Percentiles rank a stretch among this genome's conserved stretches.
phyloP scores from a whole-genome alignment of 352 stramenopile species.

The Globisporangium orthogonon region DNA sequence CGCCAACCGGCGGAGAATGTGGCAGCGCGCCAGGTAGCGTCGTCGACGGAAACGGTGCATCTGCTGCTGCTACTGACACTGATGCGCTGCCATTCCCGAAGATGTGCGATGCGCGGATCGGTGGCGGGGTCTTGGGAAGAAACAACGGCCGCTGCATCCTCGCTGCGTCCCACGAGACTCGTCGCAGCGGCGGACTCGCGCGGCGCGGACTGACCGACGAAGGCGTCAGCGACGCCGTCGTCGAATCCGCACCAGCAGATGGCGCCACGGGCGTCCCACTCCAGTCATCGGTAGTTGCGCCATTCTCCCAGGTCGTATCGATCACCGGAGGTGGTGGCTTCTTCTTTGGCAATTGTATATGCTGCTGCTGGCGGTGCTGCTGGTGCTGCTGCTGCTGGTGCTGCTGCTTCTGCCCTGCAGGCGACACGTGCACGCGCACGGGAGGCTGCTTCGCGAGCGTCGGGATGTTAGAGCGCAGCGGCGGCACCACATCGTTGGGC shows the following conservation, averaged over 20 bases:
- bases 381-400: not conserved
- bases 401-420: not conserved
- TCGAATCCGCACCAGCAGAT: not conserved
- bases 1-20: slow-evolving; percentile 5
- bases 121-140: not conserved
- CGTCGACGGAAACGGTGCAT: not conserved
- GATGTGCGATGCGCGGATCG: not conserved
- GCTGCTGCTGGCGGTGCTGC: too few relatives aligned
- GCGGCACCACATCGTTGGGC: not conserved
- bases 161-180: slow-evolving; percentile 5
- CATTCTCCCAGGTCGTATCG: slow-evolving; percentile 4
- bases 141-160: not conserved
- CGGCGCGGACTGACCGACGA: slow-evolving; percentile 1
- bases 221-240: slow-evolving; percentile 1
- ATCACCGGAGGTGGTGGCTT: slow-evolving; percentile 9
- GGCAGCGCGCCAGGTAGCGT: not conserved
- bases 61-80: too few relatives aligned
- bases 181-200: slow-evolving; percentile 1
- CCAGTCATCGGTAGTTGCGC: not conserved
- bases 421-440: not conserved
- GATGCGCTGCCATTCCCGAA: not conserved
- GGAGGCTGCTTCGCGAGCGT: not conserved
- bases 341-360: too few relatives aligned
- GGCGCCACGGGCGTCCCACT: not conserved
- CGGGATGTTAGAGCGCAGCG: slow-evolving; percentile 3